Evolutionary conservation across 306 rosid species (phyloP).

Genomic region (Quercus bicolor): DNA sequence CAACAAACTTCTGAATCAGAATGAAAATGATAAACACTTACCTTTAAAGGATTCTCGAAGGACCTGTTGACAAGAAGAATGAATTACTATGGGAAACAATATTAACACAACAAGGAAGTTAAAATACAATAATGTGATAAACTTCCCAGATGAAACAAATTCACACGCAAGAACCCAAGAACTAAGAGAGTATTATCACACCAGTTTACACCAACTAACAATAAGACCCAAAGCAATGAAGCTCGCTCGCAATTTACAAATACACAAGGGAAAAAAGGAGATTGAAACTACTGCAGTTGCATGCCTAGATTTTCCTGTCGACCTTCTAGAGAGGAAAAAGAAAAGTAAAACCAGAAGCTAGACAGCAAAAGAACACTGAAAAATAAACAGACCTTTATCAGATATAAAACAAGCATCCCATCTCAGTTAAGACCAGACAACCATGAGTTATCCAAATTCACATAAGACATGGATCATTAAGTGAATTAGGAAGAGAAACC

Average conservation of each 20-base stretch:
- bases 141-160: constrained; percentile 14
- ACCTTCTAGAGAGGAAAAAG: neutral
- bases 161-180: neutral
- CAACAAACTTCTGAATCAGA: constrained; percentile 19
- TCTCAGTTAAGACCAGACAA: neutral
- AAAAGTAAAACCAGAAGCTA: neutral
- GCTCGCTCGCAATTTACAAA: neutral
- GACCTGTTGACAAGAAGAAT: constrained; percentile 56
- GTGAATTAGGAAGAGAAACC: neutral
- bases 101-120: constrained; percentile 16
- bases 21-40: constrained; percentile 38
- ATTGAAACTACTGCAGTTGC: constrained; percentile 9
- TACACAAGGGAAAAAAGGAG: constrained; percentile 8
- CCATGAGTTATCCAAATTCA: neutral
- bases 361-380: neutral
- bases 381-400: neutral
- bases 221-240: constrained; percentile 2
- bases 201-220: neutral
- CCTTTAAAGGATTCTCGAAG: constrained; percentile 79
- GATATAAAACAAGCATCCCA: neutral
- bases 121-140: constrained; percentile 13
- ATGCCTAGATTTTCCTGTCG: neutral
- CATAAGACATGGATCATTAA: neutral
- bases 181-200: neutral
- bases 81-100: constrained; percentile 6